Evolutionary conservation across 805 yeast species (phyloP), one percentile per base, ranked within the genome.

Genomic region (Candida cerambycidarum): DNA sequence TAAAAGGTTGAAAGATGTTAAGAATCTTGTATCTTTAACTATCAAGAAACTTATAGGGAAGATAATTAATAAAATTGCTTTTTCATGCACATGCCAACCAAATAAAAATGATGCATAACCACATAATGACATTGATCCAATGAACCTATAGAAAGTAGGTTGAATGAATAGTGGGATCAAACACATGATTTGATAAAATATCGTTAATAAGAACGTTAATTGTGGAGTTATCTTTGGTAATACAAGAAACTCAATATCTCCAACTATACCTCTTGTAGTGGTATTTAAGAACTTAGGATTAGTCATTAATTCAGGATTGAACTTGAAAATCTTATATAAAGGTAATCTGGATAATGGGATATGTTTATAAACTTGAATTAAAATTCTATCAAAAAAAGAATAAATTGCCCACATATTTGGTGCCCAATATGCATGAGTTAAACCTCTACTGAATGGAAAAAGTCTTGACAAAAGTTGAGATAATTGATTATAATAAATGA

Each of bases 51-150:
- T 76, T 61, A 88, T 82, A 1, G 99, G 99, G 51, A 93, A 78
- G 7, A 93, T 85, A 2, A 92, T 83, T 15, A 90, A 62, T 73
- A 93, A 75, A n/a, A 93, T 80, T 0, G 98, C 98, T 73, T 93
- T 93, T 63, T 93, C 99, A 66, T 93, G 99, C 17, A 93, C 99
- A 58, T 93, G 98, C 97, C 98, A 93, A 4, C 99, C 99, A 64
- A 93, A 93, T 38, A 93, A 65, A 57, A 87, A 93, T 2, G 96
- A 85, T 0, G 96, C 82, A 65, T 80, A 88, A 3, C 95, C 98
- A 64, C 98, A 92, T 37, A 92, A 72, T 0, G 97, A 84, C 53
- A 93, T 65, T 1, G 90, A 79, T 0, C 95, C 97, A 13, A 90
- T 61, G 53, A 93, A 93, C 50, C 95, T 73, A 49, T 80, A 80